These are phyloP conservation scores for Ceratocystis cubensis DNA, from an alignment of 2,329 filamentous ascomycete genomes.

Conservation along the genomic window DNA sequence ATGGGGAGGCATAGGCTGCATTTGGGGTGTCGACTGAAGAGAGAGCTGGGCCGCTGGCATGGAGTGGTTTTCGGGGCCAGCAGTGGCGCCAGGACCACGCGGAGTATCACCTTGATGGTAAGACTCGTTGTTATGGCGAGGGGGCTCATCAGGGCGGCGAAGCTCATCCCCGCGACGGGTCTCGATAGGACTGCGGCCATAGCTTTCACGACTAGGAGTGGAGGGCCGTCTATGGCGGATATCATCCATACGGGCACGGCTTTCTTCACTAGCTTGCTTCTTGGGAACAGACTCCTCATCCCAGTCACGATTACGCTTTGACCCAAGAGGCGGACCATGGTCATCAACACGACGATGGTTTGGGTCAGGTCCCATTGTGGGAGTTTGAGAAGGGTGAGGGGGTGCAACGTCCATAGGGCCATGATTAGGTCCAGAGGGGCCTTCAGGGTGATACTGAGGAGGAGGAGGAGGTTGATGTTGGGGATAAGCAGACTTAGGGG, in stretches of 20 bases:
- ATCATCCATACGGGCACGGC: conserved; percentile 73
- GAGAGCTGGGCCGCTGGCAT: conserved; percentile 44
- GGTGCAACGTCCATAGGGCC: conserved; percentile 55
- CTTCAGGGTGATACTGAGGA: conserved; percentile 53
- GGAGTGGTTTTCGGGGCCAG: conserved; percentile 36
- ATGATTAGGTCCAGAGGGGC: conserved; percentile 30
- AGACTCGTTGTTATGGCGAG: conserved; percentile 60
- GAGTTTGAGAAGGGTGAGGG: conserved; percentile 34
- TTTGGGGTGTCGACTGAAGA: conserved; percentile 48
- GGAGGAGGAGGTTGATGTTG: conserved; percentile 50
- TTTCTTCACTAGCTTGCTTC: conserved; percentile 82
- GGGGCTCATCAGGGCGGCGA: conserved; percentile 42
- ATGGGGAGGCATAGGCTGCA: conserved; percentile 42
- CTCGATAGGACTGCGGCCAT: conserved; percentile 68
- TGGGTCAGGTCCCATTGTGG: conserved; percentile 49
- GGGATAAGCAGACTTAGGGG: conserved; percentile 75
- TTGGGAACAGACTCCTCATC: conserved; percentile 69
- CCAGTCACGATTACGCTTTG: conserved; percentile 86
- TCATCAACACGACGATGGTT: conserved; percentile 51
- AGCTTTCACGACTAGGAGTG: conserved; percentile 56
- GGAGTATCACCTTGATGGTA: conserved; percentile 92
- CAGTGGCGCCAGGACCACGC: conserved; percentile 44
- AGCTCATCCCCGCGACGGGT: conserved; percentile 52
- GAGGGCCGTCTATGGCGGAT: conserved; percentile 66
- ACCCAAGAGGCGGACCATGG: conserved; percentile 63